Conservation (phyloP, 1,139 yeast genomes). For the Diutina catenulata region DNA sequence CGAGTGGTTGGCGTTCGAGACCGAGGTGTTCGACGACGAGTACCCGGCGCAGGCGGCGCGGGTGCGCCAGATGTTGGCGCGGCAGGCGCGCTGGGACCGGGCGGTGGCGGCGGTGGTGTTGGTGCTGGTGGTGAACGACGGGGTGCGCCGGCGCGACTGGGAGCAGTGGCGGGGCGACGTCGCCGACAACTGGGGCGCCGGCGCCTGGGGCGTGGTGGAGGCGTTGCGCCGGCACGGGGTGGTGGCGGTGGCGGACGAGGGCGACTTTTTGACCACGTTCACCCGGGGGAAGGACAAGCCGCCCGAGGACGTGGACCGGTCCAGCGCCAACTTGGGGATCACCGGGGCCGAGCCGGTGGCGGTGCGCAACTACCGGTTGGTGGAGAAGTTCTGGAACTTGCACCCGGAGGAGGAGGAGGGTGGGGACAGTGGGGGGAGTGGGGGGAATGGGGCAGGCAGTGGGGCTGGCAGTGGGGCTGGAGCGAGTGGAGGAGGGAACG, state of each 20-base stretch:
- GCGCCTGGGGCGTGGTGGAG: constrained; percentile 18
- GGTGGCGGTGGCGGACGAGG: constrained; percentile 8
- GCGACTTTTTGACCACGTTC: constrained; percentile 22
- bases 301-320: constrained; percentile 9
- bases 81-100: constrained; percentile 21
- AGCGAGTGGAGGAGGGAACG: too few species aligned
- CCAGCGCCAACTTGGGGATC: constrained; percentile 17
- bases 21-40: constrained; percentile 53
- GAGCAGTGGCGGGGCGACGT: constrained; percentile 37
- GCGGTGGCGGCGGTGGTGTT: constrained; percentile 40
- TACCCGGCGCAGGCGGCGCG: constrained; percentile 38
- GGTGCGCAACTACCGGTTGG: constrained; percentile 24
- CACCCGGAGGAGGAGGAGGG: constrained; percentile 22
- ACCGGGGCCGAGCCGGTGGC: constrained; percentile 23
- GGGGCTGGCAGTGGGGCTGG: too few species aligned
- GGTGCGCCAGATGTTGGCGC: constrained; percentile 38
- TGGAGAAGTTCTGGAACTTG: constrained; percentile 34
- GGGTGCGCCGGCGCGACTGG: constrained; percentile 50
- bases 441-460: too few species aligned
- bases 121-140: constrained; percentile 50
- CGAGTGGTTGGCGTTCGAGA: constrained; percentile 55
- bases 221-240: constrained; percentile 7
- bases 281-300: constrained; percentile 10
- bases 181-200: constrained; percentile 48
- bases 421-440: too few species aligned